Evolutionary conservation across 371 early-diverging fungal species (phyloP), one percentile per base, ranked within the genome.

Genomic region (Apophysomyces elegans): DNA sequence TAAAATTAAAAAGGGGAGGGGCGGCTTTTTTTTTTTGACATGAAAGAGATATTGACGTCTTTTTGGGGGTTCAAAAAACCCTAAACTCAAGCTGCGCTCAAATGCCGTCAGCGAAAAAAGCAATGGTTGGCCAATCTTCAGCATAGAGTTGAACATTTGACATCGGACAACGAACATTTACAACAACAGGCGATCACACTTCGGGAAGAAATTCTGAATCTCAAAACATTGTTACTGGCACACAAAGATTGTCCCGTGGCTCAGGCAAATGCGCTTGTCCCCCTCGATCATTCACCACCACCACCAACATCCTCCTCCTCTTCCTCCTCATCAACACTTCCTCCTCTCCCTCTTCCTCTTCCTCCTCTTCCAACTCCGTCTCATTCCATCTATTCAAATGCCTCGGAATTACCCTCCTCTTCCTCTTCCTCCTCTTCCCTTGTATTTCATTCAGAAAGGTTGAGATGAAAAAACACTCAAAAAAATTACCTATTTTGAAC

Each of bases 21-120:
- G 26, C 26, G 26, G 26, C 26, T 26, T 18, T 18, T 18, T 18
- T 26, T 26, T 73, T 50, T 50, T 18, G 41, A 41, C 41, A 41
- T 41, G 41, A 12, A 26, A 26, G 26, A 26, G 26, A 26, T 26
- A 41, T 12, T 41, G 41, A 41, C 41, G 41, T 38, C 37, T 32
- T 57, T 32, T 32, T 1, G 26, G 26, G 26, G 26, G 18, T 39
- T 37, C 18, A 18, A 9, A 18, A 9, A 50, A 84, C 83, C 57
- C 71, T 26, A 26, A 26, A 26, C 26, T 26, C 26, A 26, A 74
- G 89, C 91, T 18, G 90, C 90, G 0, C 79, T 87, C 4, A 89
- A 89, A 66, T 91, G 90, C 69, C 82, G 90, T 32, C 87, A 87
- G 69, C 85, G 88, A 65, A 91, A 91, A 67, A 90, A 90, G 67